Percentiles rank a stretch among this genome's conserved stretches.
These are phyloP conservation scores for Penicillium sp. DNA, from an alignment of 2,329 filamentous ascomycete species.

Conservation along the genomic window DNA sequence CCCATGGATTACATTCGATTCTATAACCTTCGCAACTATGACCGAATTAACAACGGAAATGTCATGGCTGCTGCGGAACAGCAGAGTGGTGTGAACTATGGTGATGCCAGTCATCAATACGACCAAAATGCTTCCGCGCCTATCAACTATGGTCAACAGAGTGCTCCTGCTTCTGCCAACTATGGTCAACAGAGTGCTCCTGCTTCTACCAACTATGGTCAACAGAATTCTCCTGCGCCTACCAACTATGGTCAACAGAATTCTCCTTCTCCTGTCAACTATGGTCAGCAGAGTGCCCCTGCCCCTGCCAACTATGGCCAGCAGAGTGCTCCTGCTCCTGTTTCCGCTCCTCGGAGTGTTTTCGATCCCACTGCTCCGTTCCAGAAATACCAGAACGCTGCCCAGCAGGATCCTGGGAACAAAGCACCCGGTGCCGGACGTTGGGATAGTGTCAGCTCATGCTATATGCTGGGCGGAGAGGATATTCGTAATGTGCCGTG, in stretches of 20 bases:
- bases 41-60: constrained; percentile 68
- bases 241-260: constrained; percentile 44
- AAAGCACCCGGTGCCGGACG: constrained; percentile 51
- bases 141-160: constrained; percentile 42
- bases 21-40: constrained; percentile 92
- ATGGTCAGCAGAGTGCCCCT: constrained; percentile 47
- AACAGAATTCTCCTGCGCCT: constrained; percentile 40
- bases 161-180: constrained; percentile 28
- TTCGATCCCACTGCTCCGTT: constrained; percentile 52
- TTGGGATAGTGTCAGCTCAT: constrained; percentile 75
- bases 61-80: constrained; percentile 40
- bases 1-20: constrained; percentile 83
- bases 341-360: constrained; percentile 25
- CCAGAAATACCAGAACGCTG: constrained; percentile 71
- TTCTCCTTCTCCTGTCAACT: constrained; percentile 35
- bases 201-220: constrained; percentile 39
- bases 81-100: constrained; percentile 46
- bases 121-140: constrained; percentile 48
- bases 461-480: constrained; percentile 78
- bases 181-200: constrained; percentile 42
- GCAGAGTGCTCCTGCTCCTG: constrained; percentile 6
- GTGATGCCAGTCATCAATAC: constrained; percentile 45
- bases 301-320: constrained; percentile 46
- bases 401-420: constrained; percentile 53
- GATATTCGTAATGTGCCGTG: constrained; percentile 67